These are phyloP conservation scores for Eucalyptus albens DNA, from an alignment of 345 rosid species.

Conservation along the genomic window DNA sequence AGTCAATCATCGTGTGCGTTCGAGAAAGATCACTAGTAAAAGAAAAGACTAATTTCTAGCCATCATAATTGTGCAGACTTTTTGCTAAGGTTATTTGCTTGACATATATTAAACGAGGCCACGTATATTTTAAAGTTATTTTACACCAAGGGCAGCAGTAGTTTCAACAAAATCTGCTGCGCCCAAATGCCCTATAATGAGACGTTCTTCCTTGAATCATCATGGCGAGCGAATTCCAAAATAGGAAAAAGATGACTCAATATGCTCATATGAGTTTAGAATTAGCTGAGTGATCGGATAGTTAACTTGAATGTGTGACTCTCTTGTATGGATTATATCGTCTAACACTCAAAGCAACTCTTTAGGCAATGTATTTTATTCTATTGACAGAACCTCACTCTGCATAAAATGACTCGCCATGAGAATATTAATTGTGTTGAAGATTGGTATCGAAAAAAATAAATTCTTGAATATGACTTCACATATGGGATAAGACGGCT, in stretches of 20 bases:
- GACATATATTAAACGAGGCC: neutral
- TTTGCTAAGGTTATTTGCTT: neutral
- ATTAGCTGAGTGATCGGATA: neutral
- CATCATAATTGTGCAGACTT: neutral
- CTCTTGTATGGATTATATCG: neutral
- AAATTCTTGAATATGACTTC: neutral
- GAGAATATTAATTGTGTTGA: neutral
- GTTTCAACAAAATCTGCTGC: neutral
- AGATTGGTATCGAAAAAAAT: neutral
- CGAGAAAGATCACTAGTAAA: neutral
- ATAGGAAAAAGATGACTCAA: neutral
- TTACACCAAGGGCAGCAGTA: neutral
- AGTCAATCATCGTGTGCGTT: neutral
- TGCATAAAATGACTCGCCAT: rapidly evolving
- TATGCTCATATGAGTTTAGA: neutral
- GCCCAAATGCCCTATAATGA: neutral
- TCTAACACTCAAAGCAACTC: neutral
- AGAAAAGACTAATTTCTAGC: neutral
- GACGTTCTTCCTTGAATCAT: neutral
- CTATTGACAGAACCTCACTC: neutral
- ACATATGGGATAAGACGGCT: neutral
- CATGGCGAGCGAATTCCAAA: neutral
- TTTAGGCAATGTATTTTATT: too few relatives aligned
- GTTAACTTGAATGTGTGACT: neutral
- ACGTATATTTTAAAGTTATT: neutral